Percentiles rank a stretch among this genome's conserved stretches.
phyloP scores from a whole-genome alignment of 345 rosid genomes.

The Pistacia atlantica region DNA sequence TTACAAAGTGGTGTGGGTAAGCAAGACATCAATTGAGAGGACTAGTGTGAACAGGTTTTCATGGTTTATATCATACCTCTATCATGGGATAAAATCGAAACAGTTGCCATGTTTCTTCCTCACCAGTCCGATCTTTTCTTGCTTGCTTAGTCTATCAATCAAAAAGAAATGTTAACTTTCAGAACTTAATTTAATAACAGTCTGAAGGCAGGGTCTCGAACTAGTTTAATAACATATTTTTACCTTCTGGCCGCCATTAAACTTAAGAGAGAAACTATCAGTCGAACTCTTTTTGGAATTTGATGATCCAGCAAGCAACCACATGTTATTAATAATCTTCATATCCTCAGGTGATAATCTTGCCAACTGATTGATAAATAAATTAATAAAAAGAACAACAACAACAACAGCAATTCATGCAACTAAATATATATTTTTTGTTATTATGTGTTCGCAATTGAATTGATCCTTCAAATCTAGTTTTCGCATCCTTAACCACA shows the following conservation, averaged over 20 bases:
- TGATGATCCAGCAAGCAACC: slow-evolving; percentile 66
- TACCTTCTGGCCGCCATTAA: slow-evolving; percentile 75
- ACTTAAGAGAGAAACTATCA: slow-evolving; percentile 79
- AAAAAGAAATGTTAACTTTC: slow-evolving; percentile 20
- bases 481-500: neutral
- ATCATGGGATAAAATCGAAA: slow-evolving; percentile 88
- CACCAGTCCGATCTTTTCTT: slow-evolving; percentile 81
- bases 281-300: slow-evolving; percentile 43
- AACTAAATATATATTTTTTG: neutral
- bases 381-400: neutral
- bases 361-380: slow-evolving; percentile 61
- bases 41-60: neutral
- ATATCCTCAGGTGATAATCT: slow-evolving; percentile 70
- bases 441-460: neutral
- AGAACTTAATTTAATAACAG: slow-evolving; percentile 1
- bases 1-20: neutral
- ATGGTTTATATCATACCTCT: slow-evolving; percentile 53
- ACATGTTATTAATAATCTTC: slow-evolving; percentile 78
- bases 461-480: neutral
- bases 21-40: neutral
- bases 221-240: neutral
- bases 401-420: neutral
- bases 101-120: slow-evolving; percentile 91
- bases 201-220: slow-evolving; percentile 6
- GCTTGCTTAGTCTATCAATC: slow-evolving; percentile 67